These are phyloP conservation scores for Lepraria neglecta DNA, from an alignment of 495 filamentous ascomycete species.

Conservation along the genomic window DNA sequence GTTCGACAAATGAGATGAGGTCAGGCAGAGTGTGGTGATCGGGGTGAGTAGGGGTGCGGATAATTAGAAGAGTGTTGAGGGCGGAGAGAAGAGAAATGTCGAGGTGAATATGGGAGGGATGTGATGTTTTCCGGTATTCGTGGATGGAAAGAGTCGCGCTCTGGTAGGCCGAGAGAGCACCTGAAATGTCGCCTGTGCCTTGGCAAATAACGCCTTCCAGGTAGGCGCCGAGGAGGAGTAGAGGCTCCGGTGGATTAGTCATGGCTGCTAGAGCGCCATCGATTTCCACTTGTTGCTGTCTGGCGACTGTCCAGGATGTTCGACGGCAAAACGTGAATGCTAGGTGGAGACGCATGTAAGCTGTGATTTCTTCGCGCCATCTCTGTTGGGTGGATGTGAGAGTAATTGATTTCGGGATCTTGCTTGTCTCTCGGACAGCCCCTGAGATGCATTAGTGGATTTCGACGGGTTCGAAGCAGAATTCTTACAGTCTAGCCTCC, in stretches of 20 bases:
- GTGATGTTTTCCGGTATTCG: conserved; percentile 41
- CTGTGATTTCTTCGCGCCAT: conserved; percentile 50
- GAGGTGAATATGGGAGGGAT: conserved; percentile 50
- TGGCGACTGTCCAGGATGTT: conserved; percentile 57
- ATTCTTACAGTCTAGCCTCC: conserved; percentile 48
- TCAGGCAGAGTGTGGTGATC: conserved; percentile 45
- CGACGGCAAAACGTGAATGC: conserved; percentile 54
- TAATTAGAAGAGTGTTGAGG: conserved; percentile 76
- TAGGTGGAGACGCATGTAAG: conserved; percentile 53
- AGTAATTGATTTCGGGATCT: conserved; percentile 43
- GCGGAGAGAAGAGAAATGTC: conserved; percentile 72
- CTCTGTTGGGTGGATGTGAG: conserved; percentile 40
- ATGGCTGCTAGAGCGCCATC: conserved; percentile 34
- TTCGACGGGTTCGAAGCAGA: not conserved
- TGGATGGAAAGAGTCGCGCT: conserved; percentile 47
- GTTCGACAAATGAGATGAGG: conserved; percentile 54
- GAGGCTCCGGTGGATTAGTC: conserved; percentile 35
- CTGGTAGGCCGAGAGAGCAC: conserved; percentile 61
- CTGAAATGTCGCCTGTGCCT: conserved; percentile 62
- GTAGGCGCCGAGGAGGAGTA: conserved; percentile 52
- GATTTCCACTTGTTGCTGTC: conserved; percentile 39
- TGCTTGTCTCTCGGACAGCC: conserved; percentile 32
- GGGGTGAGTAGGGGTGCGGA: conserved; percentile 56
- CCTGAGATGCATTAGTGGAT: conserved; percentile 25
- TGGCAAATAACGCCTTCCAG: conserved; percentile 72